Conservation (phyloP, 2,329 filamentous ascomycete genomes). For the Ophiostoma sp. region DNA sequence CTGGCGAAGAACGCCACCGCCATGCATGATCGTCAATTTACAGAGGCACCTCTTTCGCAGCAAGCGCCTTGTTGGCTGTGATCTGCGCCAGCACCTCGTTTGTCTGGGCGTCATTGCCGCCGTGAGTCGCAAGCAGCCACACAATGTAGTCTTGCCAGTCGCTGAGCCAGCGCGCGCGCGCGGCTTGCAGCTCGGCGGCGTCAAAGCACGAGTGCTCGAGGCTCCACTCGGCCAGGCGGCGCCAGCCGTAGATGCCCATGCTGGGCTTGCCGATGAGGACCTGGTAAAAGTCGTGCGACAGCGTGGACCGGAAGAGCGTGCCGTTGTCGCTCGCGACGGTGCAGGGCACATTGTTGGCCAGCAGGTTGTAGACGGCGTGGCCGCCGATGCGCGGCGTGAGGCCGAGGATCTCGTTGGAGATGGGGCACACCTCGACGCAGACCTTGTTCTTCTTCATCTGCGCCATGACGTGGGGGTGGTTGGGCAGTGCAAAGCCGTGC, state of each 20-base stretch:
- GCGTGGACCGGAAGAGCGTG: conserved; percentile 64
- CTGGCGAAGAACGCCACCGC: background rate
- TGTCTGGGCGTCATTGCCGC: conserved; percentile 16
- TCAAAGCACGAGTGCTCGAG: conserved; percentile 55
- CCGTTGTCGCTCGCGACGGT: conserved; percentile 72
- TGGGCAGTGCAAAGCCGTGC: conserved; percentile 64
- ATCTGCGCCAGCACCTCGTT: conserved; percentile 16
- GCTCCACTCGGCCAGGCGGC: conserved; percentile 61
- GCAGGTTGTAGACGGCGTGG: conserved; percentile 61
- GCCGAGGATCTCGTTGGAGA: conserved; percentile 70
- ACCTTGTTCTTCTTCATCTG: conserved; percentile 59
- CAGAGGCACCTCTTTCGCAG: conserved; percentile 3
- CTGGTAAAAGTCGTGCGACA: conserved; percentile 75
- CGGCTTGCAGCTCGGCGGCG: conserved; percentile 42
- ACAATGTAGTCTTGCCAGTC: conserved; percentile 57
- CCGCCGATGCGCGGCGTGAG: conserved; percentile 60
- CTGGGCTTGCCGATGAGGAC: conserved; percentile 62
- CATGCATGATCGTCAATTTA: background rate
- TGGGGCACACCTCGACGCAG: conserved; percentile 71
- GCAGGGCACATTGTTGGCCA: conserved; percentile 69
- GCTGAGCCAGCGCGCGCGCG: conserved; percentile 44
- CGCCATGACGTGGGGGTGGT: conserved; percentile 62
- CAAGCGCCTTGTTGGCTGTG: background rate
- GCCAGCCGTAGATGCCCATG: conserved; percentile 66
- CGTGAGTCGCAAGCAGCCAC: conserved; percentile 45